Conservation (phyloP, 164 flowering plant species). For the Piper longum region DNA sequence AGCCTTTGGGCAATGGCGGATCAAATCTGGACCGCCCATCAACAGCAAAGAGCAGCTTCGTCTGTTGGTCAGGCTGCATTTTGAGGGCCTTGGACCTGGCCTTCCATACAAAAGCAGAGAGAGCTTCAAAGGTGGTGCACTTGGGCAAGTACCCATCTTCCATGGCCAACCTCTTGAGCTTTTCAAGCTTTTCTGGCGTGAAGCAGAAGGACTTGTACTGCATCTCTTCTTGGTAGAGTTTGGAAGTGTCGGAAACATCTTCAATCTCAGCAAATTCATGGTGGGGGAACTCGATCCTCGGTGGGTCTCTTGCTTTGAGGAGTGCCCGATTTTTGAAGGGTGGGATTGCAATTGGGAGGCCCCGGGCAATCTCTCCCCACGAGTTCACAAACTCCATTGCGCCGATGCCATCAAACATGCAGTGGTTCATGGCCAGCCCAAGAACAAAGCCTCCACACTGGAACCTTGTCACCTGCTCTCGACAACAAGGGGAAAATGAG, state of each 20-base stretch:
- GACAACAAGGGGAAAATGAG: too few species aligned
- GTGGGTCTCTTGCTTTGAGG: constrained; percentile 46
- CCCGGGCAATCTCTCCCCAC: constrained; percentile 77
- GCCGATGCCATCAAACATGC: constrained; percentile 68
- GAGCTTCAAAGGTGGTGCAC: constrained; percentile 81
- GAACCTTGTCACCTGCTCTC: constrained; percentile 64
- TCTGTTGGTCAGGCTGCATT: constrained; percentile 58
- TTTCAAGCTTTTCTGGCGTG: constrained; percentile 45
- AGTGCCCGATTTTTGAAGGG: constrained; percentile 57
- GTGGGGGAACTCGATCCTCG: constrained; percentile 55
- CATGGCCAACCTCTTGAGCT: constrained; percentile 41
- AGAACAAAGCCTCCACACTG: constrained; percentile 82
- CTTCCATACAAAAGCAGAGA: constrained; percentile 81
- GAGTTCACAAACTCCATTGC: constrained; percentile 85
- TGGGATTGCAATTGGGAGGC: constrained; percentile 32
- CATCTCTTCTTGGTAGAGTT: constrained; percentile 52
- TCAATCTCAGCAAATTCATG: constrained; percentile 68
- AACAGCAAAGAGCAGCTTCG: constrained; percentile 85
- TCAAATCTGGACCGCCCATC: constrained; percentile 65
- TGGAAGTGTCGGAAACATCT: constrained; percentile 40
- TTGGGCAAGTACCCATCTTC: constrained; percentile 37
- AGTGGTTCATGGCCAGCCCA: constrained; percentile 71
- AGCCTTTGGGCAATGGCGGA: constrained; percentile 66
- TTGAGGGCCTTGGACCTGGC: constrained; percentile 43
- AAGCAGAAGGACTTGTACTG: constrained; percentile 56